Evolutionary conservation across 371 early-diverging fungal species (phyloP), one percentile per base, ranked within the genome.

Genomic region (Conidiobolus coronatus): DNA sequence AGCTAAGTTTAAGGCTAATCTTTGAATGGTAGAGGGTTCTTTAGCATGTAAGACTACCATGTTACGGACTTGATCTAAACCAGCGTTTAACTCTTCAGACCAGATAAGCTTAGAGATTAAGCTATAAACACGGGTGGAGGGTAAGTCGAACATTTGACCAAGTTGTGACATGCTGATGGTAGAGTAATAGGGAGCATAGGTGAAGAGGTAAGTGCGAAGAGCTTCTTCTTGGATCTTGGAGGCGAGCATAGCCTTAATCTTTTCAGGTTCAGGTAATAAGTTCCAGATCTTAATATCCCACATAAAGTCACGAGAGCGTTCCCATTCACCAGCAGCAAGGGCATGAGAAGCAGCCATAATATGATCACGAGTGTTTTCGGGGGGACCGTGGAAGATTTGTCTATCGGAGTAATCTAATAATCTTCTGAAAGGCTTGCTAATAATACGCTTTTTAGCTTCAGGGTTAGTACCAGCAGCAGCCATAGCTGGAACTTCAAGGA

Each of bases 311-410:
- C 67, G 64, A 51, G 83, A 79, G 59, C 71, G 71, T 55, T 87
- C 73, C 95, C 95, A 96, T 60, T 94, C 86, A 43, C 94, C 94
- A 21, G 68, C 65, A 24, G 89, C 78, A 35, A 95, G 66, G 12
- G 89, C 81, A 65, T 87, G 86, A 43, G 96, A 77, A 2, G 93
- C 86, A 29, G 81, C 89, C 89, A 96, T 88, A 57, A 96, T 87
- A 62, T 89, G 86, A 67, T 96, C 97, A 50, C 94, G 74, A 14
- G 87, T 88, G 65, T 86, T 93, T 62, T 96, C 97, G 2, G 97
- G 92, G 23, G 97, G 97, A 17, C 65, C 94, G 50, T 75, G 68
- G 60, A 95, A 95, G 18, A 86, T 79, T 66, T 88, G 90, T 51
- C 92, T 80, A 59, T 90, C 91, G 60, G 80, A 82, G 58, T 77